Evolutionary conservation across 768 basidiomycete genomes (phyloP), one percentile per base, ranked within the genome.

Genomic region (Russula earlei): DNA sequence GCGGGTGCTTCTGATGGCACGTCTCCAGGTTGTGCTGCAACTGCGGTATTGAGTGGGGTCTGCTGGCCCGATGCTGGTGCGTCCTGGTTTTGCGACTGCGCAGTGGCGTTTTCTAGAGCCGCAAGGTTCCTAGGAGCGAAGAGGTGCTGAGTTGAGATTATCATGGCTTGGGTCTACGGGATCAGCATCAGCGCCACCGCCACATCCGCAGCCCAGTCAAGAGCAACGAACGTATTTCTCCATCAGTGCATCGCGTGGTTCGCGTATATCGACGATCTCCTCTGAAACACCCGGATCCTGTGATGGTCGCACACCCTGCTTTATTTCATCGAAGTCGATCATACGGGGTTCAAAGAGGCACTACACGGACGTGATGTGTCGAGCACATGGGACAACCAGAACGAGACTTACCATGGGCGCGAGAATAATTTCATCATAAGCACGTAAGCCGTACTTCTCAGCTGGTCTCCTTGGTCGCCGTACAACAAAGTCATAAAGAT

Each of bases 401-500:
- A 78, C 14, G 17, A 43, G 11, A 70, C 77, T 61, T 64, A 93
- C 96, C 84, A 95, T 90, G 2, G 95, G 91, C 0, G 94, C 92
- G 31, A 97, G 74, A 56, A 96, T 94, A 49, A 89, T 85, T 69
- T 99, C 96, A 66, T 98, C 95, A 66, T 96, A 98, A 2, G 90
- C 86, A 25, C 92, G 83, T 42, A 96, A 72, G 25, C 83, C 85
- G 67, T 93, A 97, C 66, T 96, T 96, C 67, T 87, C 80, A 0
- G 93, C 85, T 14, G 83, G 72, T 51, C 80, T 77, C 36, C 81
- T 83, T 5, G 92, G 86, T 50, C 79, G 73, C 36, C 94, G 78
- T 14, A 95, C 87, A 20, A 85, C 79, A 63, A 98, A 93, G 66
- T 96, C 92, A 68, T 91, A 93, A 44, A 91, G 68, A 64, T 92